Base-by-base conservation (phyloP, 2,329 filamentous ascomycete species). In the Delphinella strobiligena region DNA sequence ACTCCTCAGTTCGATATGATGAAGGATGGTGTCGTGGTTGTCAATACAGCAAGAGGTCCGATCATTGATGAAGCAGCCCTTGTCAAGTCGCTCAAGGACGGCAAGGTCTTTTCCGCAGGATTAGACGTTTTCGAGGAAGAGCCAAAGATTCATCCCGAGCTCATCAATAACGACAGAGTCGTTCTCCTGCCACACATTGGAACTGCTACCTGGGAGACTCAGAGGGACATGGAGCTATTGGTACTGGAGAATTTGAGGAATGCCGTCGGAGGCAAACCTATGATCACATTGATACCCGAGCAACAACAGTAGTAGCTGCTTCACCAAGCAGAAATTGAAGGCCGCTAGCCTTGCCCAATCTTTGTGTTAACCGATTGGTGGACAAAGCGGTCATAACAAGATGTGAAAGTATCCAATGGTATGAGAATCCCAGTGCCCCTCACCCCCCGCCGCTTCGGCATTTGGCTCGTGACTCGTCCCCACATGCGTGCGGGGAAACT, bases 241-340 rank as follows among this genome's bases (percentile, higher is more conserved):
- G 72, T 76, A 14, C 45, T 78, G 52, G 64, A 72, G 22, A 78
- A 78, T 47, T 46, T 80, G 53, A 67, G 67, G 51, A 66, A 60
- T 22, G 74, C 69, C 4, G 63, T 79, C 30, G 67, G 75, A 50
- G 65, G 69, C 43, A 72, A 71, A 4, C 66, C 65, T 43, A 55
- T 80, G 53, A 56, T 78, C 42, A 79, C 75, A n/a, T 65, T 71
- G 45, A 69, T 80, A 31, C 66, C 70, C 3, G 75, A 78, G 56
- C 75, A 79, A 62, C 72, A 69, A 52, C 59, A 59, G 44, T 50
- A 42, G 40, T 30, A 34, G 37, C 37, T 33, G n/a, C n/a, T n/a
- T n/a, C n/a, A n/a, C n/a, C n/a, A n/a, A n/a, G n/a, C n/a, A n/a
- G n/a, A n/a, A n/a, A n/a, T n/a, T n/a, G n/a, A n/a, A n/a, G n/a